Evolutionary conservation across 2,329 filamentous ascomycete genomes (phyloP).

Genomic region (Daldinia sp.): DNA sequence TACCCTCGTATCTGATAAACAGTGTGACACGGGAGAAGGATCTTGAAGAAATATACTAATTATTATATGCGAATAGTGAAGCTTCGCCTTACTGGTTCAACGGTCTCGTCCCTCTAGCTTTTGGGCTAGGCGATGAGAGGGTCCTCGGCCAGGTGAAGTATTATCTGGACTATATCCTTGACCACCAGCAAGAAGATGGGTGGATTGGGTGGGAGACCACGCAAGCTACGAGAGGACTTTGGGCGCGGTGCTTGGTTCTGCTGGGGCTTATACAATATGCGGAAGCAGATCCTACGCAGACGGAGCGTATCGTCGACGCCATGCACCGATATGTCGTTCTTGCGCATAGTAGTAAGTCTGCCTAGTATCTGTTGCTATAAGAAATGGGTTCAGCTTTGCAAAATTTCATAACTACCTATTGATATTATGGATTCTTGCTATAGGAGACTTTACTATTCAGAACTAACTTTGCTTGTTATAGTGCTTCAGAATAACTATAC

Average conservation of each 20-base stretch:
- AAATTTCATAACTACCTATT: too few species aligned
- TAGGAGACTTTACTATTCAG: not conserved
- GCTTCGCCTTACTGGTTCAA: constrained; percentile 66
- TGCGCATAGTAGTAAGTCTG: constrained; percentile 52
- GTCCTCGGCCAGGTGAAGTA: constrained; percentile 57
- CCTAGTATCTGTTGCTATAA: not conserved
- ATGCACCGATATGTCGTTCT: constrained; percentile 60
- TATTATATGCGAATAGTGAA: constrained; percentile 46
- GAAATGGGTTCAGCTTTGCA: too few species aligned
- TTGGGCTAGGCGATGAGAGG: constrained; percentile 54
- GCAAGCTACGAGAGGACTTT: constrained; percentile 54
- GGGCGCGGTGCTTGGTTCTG: constrained; percentile 59
- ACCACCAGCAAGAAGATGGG: constrained; percentile 59
- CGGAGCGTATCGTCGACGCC: constrained; percentile 54
- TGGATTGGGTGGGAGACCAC: constrained; percentile 62
- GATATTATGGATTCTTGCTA: not conserved
- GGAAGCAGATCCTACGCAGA: constrained; percentile 54
- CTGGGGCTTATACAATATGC: constrained; percentile 53
- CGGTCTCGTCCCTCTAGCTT: constrained; percentile 63
- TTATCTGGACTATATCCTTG: constrained; percentile 55
- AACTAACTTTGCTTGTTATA: not conserved
- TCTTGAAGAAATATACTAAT: not conserved
- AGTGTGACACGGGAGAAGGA: not conserved
- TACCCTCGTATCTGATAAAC: not conserved
- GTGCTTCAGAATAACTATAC: constrained; percentile 62